Base-by-base conservation (phyloP, 495 filamentous ascomycete species). In the Glarea lozoyensis region DNA sequence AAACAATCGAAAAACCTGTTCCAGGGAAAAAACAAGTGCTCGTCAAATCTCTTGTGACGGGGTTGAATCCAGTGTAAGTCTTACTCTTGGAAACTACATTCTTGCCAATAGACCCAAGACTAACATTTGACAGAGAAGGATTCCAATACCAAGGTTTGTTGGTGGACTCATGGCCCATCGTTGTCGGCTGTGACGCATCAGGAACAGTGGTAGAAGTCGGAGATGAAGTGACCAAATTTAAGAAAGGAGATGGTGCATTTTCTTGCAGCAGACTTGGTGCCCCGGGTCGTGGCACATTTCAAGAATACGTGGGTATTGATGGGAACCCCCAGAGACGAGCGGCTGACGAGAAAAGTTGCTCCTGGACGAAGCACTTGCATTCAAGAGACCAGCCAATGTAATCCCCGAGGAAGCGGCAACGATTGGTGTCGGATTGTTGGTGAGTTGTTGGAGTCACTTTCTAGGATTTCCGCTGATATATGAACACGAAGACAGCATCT, bases 191-290 rank as follows among this genome's bases (percentile, higher is more conserved):
- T 34, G 59, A 61, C 31, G 57, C 49, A 9, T 50, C 55, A 13
- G 59, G 59, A n/a, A 31, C 46, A 10, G 57, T 61, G 7, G 49
- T 56, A 31, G 42, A 53, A 27, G 49, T 60, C 12, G 59, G 59
- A 11, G 25, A 47, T 10, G 47, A 27, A 9, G 42, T 54, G 16
- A 41, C 27, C 9, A 57, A 54, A 34, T 59, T 68, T 45, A 50
- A 54, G 29, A 31, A 42, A 1, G 65, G 65, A 3, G 65, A 67
- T 45, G 41, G 46, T 15, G 50, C 67, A 11, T 68, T 57, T 47
- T 66, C 66, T 4, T 70, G 66, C 45, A 62, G 57, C 10, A 59
- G 60, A 13, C 42, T 72, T 1, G 68, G 68, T 9, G 38, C 41
- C 7, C 57, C 56, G 23, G 52, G 56, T 3, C 59, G 61, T 39